These are phyloP conservation scores for Brachypodium distachyon DNA, from an alignment of 202 grass and related monocot species.

Conservation along the genomic window DNA sequence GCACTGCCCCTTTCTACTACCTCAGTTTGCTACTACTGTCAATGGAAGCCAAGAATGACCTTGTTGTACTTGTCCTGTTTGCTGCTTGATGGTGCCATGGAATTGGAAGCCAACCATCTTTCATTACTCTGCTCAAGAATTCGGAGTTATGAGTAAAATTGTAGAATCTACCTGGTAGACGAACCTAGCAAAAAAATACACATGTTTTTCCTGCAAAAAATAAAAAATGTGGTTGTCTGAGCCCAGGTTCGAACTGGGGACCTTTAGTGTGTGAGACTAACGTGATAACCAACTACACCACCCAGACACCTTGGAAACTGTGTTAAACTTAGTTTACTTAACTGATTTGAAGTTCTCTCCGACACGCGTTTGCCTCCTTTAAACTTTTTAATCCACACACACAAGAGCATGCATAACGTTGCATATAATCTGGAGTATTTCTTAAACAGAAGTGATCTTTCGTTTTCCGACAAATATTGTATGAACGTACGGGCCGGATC, in stretches of 20 bases:
- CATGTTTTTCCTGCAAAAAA: background rate
- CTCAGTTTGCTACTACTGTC: background rate
- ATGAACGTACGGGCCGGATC: background rate
- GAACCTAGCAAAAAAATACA: background rate
- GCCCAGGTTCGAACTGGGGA: constrained; percentile 84
- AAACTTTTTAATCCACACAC: no score
- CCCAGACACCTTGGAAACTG: constrained; percentile 18
- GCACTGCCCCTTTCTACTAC: background rate
- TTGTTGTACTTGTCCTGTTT: background rate
- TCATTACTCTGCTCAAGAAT: no score
- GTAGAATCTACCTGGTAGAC: no score
- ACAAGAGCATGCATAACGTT: no score
- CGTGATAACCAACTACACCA: constrained; percentile 92
- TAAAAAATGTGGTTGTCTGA: constrained; percentile 12
- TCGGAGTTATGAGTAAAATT: no score
- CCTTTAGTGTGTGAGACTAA: constrained; percentile 89
- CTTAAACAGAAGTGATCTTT: no score
- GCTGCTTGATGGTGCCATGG: background rate
- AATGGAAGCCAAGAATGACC: background rate
- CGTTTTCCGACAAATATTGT: background rate
- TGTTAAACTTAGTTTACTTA: no score
- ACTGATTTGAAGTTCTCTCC: no score
- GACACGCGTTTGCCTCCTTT: no score
- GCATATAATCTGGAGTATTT: no score
- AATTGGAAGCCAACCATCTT: background rate